Evolutionary conservation across 257 asterid genomes (phyloP).

Genomic region (Salvia splendens): DNA sequence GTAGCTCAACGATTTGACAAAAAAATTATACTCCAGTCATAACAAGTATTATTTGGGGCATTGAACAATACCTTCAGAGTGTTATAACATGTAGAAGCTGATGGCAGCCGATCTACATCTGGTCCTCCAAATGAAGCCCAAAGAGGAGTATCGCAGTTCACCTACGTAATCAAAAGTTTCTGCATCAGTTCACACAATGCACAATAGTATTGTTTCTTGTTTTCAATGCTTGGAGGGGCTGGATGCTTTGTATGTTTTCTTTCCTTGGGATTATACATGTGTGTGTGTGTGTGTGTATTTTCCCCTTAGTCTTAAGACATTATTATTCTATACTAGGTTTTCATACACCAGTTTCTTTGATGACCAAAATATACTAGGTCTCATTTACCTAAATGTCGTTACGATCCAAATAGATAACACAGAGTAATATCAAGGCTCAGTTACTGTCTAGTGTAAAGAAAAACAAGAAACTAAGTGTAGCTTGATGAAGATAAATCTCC

Average conservation of each 20-base stretch:
- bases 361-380: constrained; percentile 4
- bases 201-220: background rate
- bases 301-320: background rate
- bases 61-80: constrained; percentile 72
- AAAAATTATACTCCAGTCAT: background rate
- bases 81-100: constrained; percentile 97
- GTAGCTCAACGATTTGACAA: background rate
- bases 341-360: background rate
- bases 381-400: constrained; percentile 6
- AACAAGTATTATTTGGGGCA: constrained; percentile 1
- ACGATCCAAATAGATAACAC: background rate
- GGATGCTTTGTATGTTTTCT: background rate
- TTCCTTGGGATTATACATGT: background rate
- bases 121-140: constrained; percentile 96
- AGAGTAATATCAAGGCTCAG: constrained; percentile 1
- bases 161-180: constrained; percentile 47
- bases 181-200: constrained; percentile 23
- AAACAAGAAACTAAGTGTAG: constrained; percentile 13
- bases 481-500: background rate
- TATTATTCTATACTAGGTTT: background rate
- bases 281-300: background rate
- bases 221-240: constrained; percentile 8
- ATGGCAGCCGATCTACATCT: constrained; percentile 98
- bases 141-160: constrained; percentile 76
- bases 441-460: background rate